Base-by-base conservation (phyloP, 768 basidiomycete genomes). In the Psilocybe subaeruginosa region DNA sequence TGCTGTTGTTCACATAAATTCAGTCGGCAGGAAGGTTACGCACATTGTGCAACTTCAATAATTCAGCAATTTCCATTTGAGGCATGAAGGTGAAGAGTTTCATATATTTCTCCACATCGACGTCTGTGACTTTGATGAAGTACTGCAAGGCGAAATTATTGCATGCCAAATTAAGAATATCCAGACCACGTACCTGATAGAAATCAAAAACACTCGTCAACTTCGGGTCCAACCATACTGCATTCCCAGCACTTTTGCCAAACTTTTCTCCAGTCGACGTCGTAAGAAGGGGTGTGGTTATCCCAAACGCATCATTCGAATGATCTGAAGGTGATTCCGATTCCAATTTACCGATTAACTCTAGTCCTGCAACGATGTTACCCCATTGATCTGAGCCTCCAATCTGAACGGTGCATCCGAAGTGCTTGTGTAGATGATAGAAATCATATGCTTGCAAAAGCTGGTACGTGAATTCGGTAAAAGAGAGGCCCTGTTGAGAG, bases 361-460 rank as follows among this genome's bases (percentile, higher is more conserved):
- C 95, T 35, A 98, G 80, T 19, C 97, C 97, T 29, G 93, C 92
- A 31, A 97, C 77, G 64, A 99, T 98, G 71, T 99, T 99, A 14
- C 97, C 97, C 92, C 95, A 97, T 73, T 99, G 97, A 73, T 99
- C 97, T 0, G 95, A 96, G 8, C 97, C 97, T 52, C 97, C 97
- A 45, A 99, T 77, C 74, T 99, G 97, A 46, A 97, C 84, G 12
- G 85, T 84, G 73, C 97, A 98, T 3, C 79, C 80, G 55, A 84
- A 79, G 19, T 82, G 72, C 64, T 80, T 79, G 71, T 91, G 77
- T 8, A 99, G 82, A 66, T 88, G 79, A 65, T 90, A 84, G 76
- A 97, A 99, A 75, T 99, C 97, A 76, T 95, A 93, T 9, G 95
- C 97, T 77, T 99, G 97, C 29, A 99, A 82, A 23, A 99, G 86